Conservation (phyloP, 2,329 filamentous ascomycete species). For the Fusarium sp. region DNA sequence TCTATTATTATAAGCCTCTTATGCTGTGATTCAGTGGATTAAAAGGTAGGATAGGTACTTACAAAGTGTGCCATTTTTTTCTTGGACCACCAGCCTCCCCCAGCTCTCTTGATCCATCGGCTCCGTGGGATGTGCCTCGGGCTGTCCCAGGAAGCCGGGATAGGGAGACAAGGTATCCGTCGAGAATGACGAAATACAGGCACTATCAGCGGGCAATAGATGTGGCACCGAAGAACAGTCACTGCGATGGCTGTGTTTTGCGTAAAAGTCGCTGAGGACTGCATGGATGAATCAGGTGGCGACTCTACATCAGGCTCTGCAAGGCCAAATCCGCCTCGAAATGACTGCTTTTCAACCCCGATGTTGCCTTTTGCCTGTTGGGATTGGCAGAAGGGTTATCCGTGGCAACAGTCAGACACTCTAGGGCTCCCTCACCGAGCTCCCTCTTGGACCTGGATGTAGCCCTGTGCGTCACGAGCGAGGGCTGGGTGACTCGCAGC, state of each 20-base stretch:
- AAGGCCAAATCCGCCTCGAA: not conserved
- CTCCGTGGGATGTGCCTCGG: not conserved
- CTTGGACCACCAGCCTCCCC: not conserved
- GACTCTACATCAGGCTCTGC: not conserved
- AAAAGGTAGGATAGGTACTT: too few relatives aligned
- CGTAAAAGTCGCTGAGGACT: slow-evolving; percentile 11
- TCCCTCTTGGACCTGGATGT: slow-evolving; percentile 3
- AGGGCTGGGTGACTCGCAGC: slow-evolving; percentile 29
- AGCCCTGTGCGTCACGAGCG: slow-evolving; percentile 32
- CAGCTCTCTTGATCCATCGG: not conserved
- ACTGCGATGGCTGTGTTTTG: not conserved
- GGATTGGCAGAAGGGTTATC: not conserved
- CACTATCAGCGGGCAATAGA: slow-evolving; percentile 2
- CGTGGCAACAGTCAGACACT: slow-evolving; percentile 7
- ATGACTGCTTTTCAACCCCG: not conserved
- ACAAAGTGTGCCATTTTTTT: too few relatives aligned
- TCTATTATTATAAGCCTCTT: too few relatives aligned
- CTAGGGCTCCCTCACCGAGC: not conserved
- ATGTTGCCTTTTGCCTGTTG: not conserved
- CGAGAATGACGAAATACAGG: slow-evolving; percentile 18
- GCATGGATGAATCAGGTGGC: slow-evolving; percentile 14
- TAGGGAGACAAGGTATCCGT: slow-evolving; percentile 1
- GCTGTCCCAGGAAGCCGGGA: not conserved
- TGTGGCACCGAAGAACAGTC: not conserved
- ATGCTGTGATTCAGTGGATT: too few relatives aligned